phyloP scores from a whole-genome alignment of 495 filamentous ascomycete species.

The Penicillium macrosclerotiorum region DNA sequence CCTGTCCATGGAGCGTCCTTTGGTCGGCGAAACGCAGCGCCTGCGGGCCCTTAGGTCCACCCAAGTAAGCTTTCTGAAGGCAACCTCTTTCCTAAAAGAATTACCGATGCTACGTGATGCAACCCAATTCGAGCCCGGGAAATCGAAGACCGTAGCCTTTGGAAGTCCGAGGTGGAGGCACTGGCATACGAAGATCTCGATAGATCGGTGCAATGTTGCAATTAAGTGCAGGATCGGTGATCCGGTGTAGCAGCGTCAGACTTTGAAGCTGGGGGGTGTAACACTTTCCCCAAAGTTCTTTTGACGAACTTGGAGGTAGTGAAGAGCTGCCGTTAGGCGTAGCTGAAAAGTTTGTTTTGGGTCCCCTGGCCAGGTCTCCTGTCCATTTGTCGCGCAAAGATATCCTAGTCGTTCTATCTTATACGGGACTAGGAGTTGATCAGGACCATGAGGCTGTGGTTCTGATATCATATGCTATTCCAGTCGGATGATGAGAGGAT shows the following conservation, averaged over 20 bases:
- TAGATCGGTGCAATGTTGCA: slow-evolving; percentile 19
- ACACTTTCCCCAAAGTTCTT: slow-evolving; percentile 8
- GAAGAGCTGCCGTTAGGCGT: slow-evolving; percentile 3
- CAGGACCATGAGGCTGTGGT: no score
- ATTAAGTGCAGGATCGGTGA: slow-evolving; percentile 16
- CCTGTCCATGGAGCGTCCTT: not conserved
- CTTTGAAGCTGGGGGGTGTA: slow-evolving; percentile 10
- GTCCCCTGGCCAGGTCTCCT: not conserved
- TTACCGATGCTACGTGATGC: slow-evolving; percentile 27
- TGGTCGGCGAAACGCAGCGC: not conserved
- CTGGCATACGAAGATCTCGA: slow-evolving; percentile 9
- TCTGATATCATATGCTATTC: no score
- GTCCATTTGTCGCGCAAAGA: not conserved
- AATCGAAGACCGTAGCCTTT: slow-evolving; percentile 13
- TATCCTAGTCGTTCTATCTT: not conserved
- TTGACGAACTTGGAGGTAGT: no score
- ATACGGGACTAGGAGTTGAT: not conserved
- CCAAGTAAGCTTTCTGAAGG: slow-evolving; percentile 18
- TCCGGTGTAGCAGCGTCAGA: not conserved
- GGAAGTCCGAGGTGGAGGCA: not conserved
- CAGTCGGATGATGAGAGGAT: no score
- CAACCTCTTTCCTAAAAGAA: slow-evolving; percentile 23
- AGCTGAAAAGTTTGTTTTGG: not conserved
- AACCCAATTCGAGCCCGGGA: slow-evolving; percentile 26
- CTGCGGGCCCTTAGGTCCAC: not conserved